Evolutionary conservation across 768 basidiomycete genomes (phyloP).

Genomic region (Mycena kentingensis): DNA sequence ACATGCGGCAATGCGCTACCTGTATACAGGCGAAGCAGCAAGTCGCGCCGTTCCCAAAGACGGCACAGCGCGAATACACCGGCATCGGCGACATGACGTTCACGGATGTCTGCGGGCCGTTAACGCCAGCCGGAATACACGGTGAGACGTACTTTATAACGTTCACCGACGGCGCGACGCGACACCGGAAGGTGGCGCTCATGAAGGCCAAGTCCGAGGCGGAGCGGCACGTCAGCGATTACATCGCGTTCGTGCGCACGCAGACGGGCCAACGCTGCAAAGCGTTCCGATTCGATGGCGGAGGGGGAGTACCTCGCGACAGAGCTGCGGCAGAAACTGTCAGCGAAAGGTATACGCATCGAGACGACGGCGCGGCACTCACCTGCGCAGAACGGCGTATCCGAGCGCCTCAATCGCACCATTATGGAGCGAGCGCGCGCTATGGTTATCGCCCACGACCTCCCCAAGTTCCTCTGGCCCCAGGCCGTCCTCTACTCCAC

Average conservation of each 20-base stretch:
- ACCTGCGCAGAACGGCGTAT: slow-evolving; percentile 34
- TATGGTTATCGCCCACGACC: slow-evolving; percentile 18
- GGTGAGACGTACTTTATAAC: slow-evolving; percentile 12
- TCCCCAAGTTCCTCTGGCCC: too few relatives aligned
- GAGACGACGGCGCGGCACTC: slow-evolving; percentile 28
- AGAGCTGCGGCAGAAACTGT: slow-evolving; percentile 12
- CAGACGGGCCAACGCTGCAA: slow-evolving; percentile 23
- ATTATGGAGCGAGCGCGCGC: slow-evolving; percentile 25
- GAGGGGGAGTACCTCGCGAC: slow-evolving; percentile 14
- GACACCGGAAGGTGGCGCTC: background rate
- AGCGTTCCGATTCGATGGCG: slow-evolving; percentile 12
- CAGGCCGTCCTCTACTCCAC: too few relatives aligned
- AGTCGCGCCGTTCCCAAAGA: slow-evolving; percentile 22
- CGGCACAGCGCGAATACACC: slow-evolving; percentile 18
- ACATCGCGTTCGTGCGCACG: slow-evolving; percentile 24
- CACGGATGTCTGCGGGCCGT: slow-evolving; percentile 25
- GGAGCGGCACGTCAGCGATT: slow-evolving; percentile 13
- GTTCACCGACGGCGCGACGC: slow-evolving; percentile 14
- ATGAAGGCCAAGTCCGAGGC: slow-evolving; percentile 9
- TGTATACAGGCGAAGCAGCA: slow-evolving; percentile 28
- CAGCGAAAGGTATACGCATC: slow-evolving; percentile 22
- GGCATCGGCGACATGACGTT: slow-evolving; percentile 21
- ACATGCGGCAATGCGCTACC: slow-evolving; percentile 18
- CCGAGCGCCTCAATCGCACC: too few relatives aligned
- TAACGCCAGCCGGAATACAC: slow-evolving; percentile 4